A percentile compares a stretch with the other conserved stretches of the same genome.
phyloP scores from a whole-genome alignment of 1,284 basidiomycete species.

The Bondarzewia mesenterica region DNA sequence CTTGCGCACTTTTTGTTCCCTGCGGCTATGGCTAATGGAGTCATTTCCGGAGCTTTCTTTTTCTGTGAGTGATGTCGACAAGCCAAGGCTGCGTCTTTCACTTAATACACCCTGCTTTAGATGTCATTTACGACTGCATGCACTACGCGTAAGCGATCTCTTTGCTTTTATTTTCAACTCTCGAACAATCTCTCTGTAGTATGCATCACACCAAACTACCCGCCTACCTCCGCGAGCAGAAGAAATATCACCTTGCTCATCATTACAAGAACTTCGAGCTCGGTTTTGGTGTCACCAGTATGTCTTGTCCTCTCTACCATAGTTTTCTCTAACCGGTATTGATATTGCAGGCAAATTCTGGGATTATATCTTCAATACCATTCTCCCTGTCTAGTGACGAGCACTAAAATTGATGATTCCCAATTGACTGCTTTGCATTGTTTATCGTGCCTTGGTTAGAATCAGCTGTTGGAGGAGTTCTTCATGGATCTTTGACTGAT shows the following conservation, averaged over 20 bases:
- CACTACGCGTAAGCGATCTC: conserved; percentile 69
- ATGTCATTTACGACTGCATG: conserved; percentile 87
- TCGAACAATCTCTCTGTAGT: conserved; percentile 25
- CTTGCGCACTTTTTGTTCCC: conserved; percentile 86
- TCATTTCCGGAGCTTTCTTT: conserved; percentile 85
- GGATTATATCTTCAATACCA: conserved; percentile 90
- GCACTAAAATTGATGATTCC: background rate
- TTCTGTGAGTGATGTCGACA: conserved; percentile 60
- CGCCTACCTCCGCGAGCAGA: conserved; percentile 83
- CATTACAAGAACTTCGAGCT: conserved; percentile 99
- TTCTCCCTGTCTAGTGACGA: conserved; percentile 51
- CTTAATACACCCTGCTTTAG: conserved; percentile 26
- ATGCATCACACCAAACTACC: conserved; percentile 89
- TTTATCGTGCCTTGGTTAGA: too few relatives aligned
- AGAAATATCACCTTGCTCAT: conserved; percentile 97
- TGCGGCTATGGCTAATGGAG: conserved; percentile 79
- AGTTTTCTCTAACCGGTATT: background rate
- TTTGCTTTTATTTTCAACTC: background rate
- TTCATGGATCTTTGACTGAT: too few relatives aligned
- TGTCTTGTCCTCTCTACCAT: conserved; percentile 17
- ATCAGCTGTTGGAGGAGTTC: too few relatives aligned
- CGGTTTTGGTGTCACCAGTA: conserved; percentile 94
- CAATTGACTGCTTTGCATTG: too few relatives aligned
- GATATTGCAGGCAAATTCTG: conserved; percentile 71
- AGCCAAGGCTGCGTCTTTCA: background rate